Evolutionary conservation across 2,329 filamentous ascomycete genomes (phyloP).

Genomic region (Alternaria sp.): DNA sequence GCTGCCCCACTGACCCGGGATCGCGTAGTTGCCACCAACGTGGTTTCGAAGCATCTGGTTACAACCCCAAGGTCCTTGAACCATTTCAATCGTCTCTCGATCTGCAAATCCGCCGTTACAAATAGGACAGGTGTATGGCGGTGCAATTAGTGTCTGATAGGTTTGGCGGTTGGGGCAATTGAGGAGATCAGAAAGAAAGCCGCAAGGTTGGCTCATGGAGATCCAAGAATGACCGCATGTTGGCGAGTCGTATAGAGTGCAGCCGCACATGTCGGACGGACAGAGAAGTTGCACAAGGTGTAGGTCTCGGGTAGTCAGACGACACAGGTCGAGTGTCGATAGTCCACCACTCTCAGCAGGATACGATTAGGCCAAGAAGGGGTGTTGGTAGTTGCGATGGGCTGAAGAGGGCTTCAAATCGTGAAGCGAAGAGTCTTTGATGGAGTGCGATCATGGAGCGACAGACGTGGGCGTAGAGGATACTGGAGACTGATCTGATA

Average conservation of each 20-base stretch:
- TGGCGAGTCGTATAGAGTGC: constrained; percentile 53
- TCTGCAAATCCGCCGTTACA: constrained; percentile 39
- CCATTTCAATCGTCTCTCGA: constrained; percentile 39
- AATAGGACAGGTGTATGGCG: constrained; percentile 34
- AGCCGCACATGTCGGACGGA: constrained; percentile 54
- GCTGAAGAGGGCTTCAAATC: background rate
- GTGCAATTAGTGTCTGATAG: constrained; percentile 34
- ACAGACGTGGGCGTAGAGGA: constrained; percentile 1
- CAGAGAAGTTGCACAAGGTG: background rate
- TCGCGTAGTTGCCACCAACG: constrained; percentile 31
- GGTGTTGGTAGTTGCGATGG: background rate
- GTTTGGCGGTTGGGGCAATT: constrained; percentile 50
- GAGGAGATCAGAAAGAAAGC: constrained; percentile 47
- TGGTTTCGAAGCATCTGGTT: constrained; percentile 40
- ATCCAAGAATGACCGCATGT: constrained; percentile 59
- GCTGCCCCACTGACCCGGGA: constrained; percentile 37
- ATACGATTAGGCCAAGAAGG: background rate
- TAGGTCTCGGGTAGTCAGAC: background rate
- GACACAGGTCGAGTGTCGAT: background rate
- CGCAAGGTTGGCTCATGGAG: constrained; percentile 55
- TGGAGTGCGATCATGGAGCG: background rate
- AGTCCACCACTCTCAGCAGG: background rate
- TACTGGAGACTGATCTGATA: constrained; percentile 9
- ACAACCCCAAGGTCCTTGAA: constrained; percentile 41
- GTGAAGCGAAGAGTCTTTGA: background rate